phyloP scores from a whole-genome alignment of 768 basidiomycete species.

The Postia placenta region DNA sequence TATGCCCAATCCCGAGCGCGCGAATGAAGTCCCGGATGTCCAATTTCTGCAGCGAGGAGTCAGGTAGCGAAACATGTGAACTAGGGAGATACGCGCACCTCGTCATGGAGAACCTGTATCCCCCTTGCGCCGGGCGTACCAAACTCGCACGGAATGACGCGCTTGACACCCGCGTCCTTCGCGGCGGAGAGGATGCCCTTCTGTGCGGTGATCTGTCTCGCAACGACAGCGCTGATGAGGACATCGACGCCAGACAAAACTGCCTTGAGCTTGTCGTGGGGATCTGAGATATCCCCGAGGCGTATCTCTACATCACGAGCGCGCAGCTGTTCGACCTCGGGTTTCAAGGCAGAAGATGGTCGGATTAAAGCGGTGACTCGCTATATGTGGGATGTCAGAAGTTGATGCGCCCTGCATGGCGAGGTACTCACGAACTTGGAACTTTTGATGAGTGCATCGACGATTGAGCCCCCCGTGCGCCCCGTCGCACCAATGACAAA shows the following conservation, averaged over 20 bases:
- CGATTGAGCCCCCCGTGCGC: too few species aligned
- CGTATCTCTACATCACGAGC: constrained; percentile 7
- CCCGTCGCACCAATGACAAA: too few species aligned
- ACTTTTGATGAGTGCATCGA: too few species aligned
- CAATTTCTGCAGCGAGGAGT: constrained; percentile 19
- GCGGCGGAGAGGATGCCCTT: constrained; percentile 13
- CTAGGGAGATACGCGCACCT: background rate
- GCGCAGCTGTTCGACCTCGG: constrained; percentile 2
- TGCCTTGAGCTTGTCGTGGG: constrained; percentile 9
- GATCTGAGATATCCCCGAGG: constrained; percentile 4
- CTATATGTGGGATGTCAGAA: too few species aligned
- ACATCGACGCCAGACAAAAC: constrained; percentile 14
- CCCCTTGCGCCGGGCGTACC: constrained; percentile 12
- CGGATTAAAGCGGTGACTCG: constrained; percentile 9
- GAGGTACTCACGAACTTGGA: too few species aligned
- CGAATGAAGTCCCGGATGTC: constrained; percentile 21
- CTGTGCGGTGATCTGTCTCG: constrained; percentile 9
- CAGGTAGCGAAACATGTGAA: background rate
- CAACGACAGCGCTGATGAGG: constrained; percentile 12
- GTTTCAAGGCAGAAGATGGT: constrained; percentile 13
- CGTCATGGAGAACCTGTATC: constrained; percentile 9
- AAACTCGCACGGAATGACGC: constrained; percentile 22
- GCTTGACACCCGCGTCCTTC: constrained; percentile 15
- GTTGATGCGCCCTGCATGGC: too few species aligned
- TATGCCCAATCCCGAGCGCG: constrained; percentile 19